Evolutionary conservation across 768 basidiomycete species (phyloP), one percentile per base, ranked within the genome.

Genomic region (Pleurotus salmoneostramineus): DNA sequence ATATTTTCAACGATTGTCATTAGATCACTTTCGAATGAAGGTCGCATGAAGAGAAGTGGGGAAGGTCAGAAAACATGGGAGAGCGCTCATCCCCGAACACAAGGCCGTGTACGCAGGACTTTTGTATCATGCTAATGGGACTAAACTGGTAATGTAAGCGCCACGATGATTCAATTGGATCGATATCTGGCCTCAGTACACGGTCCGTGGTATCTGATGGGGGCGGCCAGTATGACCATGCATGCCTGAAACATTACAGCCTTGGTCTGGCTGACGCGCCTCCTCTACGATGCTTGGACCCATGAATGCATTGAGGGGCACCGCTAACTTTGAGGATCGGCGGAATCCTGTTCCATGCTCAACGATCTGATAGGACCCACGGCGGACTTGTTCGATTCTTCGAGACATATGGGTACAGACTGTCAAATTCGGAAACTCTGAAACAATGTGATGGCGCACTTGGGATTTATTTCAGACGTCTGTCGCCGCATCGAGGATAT

Each of bases 1-100:
- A 55, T 55, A 43, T 55, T 43, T 55, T 55, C 52, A 55, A 55
- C 52, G 15, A 55, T 40, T 15, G 52, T 55, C 52, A 55, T 55
- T 31, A 55, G 52, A 35, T 51, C 50, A 15, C 34, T 17, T 11
- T 45, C 33, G 12, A 42, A 36, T 36, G 40, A 55, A 55, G 52
- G 52, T n/a, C 33, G 50, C 52, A 55, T 55, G 52, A 55, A 55
- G 37, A 17, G 10, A 52, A 52, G 27, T 35, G 33, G 52, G 21
- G 31, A 34, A 31, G 21, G 33, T 32, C 21, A 34, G 48, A 49
- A 7, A 49, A 49, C 21, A 49, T 34, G 33, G 8, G 45, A 49
- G 48, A 49, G 48, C 48, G 48, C 48, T 49, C 48, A 34, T 49
- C 5, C 48, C 15, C 48, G 31, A 21, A 15, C 48, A 21, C 48